Evolutionary conservation across 345 rosid species (phyloP), one percentile per base, ranked within the genome.

Genomic region (Boechera divaricarpa): DNA sequence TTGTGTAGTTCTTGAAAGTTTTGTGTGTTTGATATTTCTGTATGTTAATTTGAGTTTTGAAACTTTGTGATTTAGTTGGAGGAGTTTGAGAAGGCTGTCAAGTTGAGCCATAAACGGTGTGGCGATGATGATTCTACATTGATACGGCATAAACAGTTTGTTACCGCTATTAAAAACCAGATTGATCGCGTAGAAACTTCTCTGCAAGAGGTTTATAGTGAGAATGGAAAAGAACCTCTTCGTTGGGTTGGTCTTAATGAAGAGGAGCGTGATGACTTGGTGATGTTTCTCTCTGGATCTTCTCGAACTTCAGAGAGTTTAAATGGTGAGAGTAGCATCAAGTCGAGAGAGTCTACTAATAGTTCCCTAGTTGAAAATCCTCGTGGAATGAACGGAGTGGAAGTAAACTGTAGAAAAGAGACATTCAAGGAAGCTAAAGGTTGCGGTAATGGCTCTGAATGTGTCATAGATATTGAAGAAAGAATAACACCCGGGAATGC

Each of bases 181-280:
- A 90, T 90, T 75, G 36, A 56, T 38, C 83, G 51, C 28, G 94
- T 92, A 13, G 93, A 90, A 80, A 67, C 83, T 48, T 83, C 89
- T 24, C 77, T 92, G 58, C 82, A 75, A 76, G 88, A 86, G 59
- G 74, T 85, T 68, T 85, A 79, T 42, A 60, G 56, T n/a, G 87
- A 82, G 81, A 87, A 85, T 55, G 93, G 91, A 51, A 89, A 88
- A 77, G 85, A 88, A 69, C 84, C 89, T 63, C 79, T 88, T 60
- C 86, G 81, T 78, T 89, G 98, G 98, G 83, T 93, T 72, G 81
- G 87, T 82, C 82, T 93, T 18, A 83, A 88, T 62, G 81, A 88
- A 82, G 90, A 90, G 77, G 98, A 93, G 76, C 54, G 97, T 10
- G 88, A 89, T 77, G 94, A 90, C 82, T 80, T 93, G 58, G 98